Evolutionary conservation across 2,329 filamentous ascomycete genomes (phyloP).

Genomic region (Colletotrichum aenigma): DNA sequence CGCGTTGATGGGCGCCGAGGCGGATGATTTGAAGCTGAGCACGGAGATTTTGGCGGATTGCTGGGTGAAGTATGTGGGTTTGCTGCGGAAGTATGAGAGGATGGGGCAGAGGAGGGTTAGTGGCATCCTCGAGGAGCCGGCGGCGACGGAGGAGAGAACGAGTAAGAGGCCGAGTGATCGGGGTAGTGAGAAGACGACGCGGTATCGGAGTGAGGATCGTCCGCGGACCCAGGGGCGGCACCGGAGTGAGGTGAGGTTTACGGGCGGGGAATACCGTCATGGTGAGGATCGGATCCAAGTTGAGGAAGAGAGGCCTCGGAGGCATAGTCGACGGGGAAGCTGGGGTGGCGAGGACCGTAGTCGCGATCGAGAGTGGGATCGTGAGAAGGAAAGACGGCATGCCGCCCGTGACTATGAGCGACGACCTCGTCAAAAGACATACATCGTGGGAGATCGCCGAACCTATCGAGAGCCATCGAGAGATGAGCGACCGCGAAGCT

Average conservation of each 20-base stretch:
- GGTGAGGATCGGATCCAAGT: not conserved
- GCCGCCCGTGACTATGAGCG: not conserved
- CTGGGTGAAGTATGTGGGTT: conserved; percentile 6
- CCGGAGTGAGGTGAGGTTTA: not conserved
- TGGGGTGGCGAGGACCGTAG: not conserved
- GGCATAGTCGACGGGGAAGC: not conserved
- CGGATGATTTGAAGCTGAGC: conserved; percentile 7
- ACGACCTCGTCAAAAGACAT: not conserved
- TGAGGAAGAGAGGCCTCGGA: not conserved
- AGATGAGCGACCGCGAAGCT: not conserved
- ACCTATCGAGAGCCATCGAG: not conserved
- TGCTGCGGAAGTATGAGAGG: conserved; percentile 10
- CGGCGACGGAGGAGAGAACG: not conserved
- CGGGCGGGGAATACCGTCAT: not conserved
- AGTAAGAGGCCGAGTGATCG: not conserved
- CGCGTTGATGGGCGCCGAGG: not conserved
- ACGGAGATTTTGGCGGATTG: conserved; percentile 2
- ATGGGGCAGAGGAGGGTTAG: conserved; percentile 5
- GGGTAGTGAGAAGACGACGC: not conserved
- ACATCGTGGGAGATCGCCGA: not conserved
- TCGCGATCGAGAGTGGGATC: not conserved
- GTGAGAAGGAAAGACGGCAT: not conserved
- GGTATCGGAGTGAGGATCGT: not conserved
- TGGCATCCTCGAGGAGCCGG: not conserved
- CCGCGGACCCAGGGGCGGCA: not conserved